These are phyloP conservation scores for Colletotrichum tabaci DNA, from an alignment of 2,329 filamentous ascomycete genomes.

Conservation along the genomic window DNA sequence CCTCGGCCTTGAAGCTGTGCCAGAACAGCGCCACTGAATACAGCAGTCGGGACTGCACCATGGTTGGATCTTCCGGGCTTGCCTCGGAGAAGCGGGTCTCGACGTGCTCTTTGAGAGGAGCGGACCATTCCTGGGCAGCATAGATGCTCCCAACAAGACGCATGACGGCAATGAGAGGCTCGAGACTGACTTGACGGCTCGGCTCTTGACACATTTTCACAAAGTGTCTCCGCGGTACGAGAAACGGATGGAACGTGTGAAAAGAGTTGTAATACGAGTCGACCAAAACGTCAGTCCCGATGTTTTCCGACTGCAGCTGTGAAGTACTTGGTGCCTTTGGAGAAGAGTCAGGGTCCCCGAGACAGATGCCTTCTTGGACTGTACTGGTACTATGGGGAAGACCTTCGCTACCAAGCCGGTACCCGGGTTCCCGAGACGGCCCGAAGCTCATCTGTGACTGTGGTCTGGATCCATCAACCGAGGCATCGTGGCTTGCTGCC, in stretches of 20 bases:
- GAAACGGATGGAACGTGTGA: constrained; percentile 52
- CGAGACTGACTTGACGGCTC: constrained; percentile 32
- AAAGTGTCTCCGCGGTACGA: constrained; percentile 45
- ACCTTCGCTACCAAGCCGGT: not conserved
- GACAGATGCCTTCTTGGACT: not conserved
- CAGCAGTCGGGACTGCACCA: constrained; percentile 55
- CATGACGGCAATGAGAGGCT: constrained; percentile 48
- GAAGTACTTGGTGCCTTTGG: too few relatives aligned
- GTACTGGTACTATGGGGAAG: not conserved
- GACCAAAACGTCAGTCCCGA: constrained; percentile 47
- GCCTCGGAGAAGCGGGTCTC: constrained; percentile 33
- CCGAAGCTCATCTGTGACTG: constrained; percentile 30
- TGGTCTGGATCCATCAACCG: not conserved
- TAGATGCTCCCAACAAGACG: constrained; percentile 55
- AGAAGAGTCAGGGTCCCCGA: not conserved
- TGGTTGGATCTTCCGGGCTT: constrained; percentile 45
- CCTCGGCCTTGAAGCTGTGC: constrained; percentile 46
- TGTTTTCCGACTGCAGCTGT: constrained; percentile 6
- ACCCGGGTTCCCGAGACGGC: constrained; percentile 7
- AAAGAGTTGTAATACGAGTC: constrained; percentile 55
- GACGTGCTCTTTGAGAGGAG: not conserved
- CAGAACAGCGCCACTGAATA: constrained; percentile 56
- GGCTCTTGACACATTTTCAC: constrained; percentile 30
- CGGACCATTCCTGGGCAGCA: constrained; percentile 33
- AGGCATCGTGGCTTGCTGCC: constrained; percentile 12